phyloP scores from a whole-genome alignment of 768 basidiomycete genomes.

The Pleurotus tuber-regium region DNA sequence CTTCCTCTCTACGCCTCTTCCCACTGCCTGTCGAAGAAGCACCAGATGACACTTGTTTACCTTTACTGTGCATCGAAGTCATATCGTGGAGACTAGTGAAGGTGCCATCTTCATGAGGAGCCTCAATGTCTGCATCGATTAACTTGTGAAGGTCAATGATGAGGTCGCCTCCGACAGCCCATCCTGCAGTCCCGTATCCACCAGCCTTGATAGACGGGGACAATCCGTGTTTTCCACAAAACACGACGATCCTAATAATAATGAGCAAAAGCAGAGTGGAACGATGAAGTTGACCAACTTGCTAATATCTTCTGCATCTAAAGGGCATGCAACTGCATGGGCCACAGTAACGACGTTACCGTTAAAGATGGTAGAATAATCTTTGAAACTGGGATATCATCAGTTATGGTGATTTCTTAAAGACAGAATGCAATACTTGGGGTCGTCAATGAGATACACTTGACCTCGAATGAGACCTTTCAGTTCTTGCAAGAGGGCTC shows the following conservation, averaged over 20 bases:
- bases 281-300: conserved; percentile 43
- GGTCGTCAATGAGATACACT: conserved; percentile 41
- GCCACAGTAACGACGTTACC: conserved; percentile 65
- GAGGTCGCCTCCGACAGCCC: conserved; percentile 84
- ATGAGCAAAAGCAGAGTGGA: background rate
- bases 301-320: conserved; percentile 81
- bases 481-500: conserved; percentile 38
- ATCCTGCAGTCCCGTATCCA: conserved; percentile 88
- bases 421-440: conserved; percentile 36
- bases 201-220: conserved; percentile 85
- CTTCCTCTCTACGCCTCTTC: conserved; percentile 60
- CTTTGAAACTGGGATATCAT: conserved; percentile 35
- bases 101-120: conserved; percentile 47
- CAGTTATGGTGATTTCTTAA: background rate
- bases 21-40: conserved; percentile 21
- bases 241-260: conserved; percentile 54
- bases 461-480: conserved; percentile 43
- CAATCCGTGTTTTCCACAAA: conserved; percentile 69
- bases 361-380: conserved; percentile 66
- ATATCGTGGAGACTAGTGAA: conserved; percentile 64
- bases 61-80: conserved; percentile 49
- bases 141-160: conserved; percentile 78
- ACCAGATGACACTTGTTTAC: conserved; percentile 36
- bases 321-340: conserved; percentile 66
- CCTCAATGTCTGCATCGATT: conserved; percentile 64